Conservation (phyloP, 768 basidiomycete genomes). For the Kwoniella dejecticola region DNA sequence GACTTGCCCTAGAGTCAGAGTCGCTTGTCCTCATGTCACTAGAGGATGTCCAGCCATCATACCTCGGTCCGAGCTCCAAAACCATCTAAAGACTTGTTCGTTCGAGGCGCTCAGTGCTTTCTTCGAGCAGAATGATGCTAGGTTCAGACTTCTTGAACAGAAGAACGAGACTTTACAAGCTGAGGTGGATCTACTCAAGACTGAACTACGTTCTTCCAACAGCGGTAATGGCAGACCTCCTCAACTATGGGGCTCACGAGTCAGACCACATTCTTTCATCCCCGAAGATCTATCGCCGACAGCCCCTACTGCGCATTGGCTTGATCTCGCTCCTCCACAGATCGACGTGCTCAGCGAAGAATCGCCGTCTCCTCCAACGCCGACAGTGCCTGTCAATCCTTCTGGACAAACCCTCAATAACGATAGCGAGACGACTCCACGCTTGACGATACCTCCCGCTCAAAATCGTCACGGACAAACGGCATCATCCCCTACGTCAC, state of each 20-base stretch:
- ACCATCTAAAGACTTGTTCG: conserved; percentile 32
- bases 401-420: no score
- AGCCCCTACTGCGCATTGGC: no score
- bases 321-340: no score
- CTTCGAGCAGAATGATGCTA: conserved; percentile 23
- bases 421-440: not conserved
- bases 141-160: conserved; percentile 21
- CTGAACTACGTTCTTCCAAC: conserved; percentile 9
- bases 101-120: conserved; percentile 36
- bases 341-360: no score
- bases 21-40: conserved; percentile 30
- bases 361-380: no score
- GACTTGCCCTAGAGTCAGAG: conserved; percentile 30
- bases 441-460: not conserved
- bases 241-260: not conserved
- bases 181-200: conserved; percentile 12
- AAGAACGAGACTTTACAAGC: conserved; percentile 13
- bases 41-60: conserved; percentile 37
- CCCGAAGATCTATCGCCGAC: no score
- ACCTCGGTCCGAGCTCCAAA: conserved; percentile 18
- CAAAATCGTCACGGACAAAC: not conserved
- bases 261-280: no score
- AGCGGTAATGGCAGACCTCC: not conserved
- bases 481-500: not conserved
- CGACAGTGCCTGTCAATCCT: no score